Evolutionary conservation across 257 asterid species (phyloP).

Genomic region (Penstemon eatonii): DNA sequence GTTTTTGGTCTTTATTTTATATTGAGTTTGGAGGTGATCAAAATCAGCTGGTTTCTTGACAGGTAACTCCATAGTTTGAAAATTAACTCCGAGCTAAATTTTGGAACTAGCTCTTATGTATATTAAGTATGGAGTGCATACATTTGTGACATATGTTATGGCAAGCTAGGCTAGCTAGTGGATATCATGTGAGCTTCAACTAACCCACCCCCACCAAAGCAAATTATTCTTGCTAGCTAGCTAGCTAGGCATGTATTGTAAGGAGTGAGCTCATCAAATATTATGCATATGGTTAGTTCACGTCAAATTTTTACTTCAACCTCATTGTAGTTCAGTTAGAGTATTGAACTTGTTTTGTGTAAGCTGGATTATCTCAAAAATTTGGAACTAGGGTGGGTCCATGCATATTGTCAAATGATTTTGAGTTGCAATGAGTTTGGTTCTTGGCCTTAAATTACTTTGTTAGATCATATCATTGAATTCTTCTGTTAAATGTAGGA

Average conservation of each 20-base stretch:
- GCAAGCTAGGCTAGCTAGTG: neutral
- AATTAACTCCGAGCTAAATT: constrained; percentile 38
- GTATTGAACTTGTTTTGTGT: too few species aligned
- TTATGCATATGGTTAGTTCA: neutral
- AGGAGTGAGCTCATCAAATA: constrained; percentile 4
- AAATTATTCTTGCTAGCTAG: neutral
- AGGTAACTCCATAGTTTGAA: constrained; percentile 53
- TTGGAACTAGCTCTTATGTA: constrained; percentile 24
- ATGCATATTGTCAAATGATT: too few species aligned
- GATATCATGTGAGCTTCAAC: constrained; percentile 2
- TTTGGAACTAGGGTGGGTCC: too few species aligned
- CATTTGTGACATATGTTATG: neutral
- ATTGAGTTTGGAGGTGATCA: constrained; percentile 33
- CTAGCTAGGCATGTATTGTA: neutral
- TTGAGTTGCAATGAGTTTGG: too few species aligned
- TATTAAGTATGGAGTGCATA: too few species aligned
- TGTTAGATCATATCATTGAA: too few species aligned
- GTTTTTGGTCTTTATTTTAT: constrained; percentile 41
- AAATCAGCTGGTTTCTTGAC: constrained; percentile 27
- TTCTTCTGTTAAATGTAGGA: too few species aligned
- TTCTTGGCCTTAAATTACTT: too few species aligned
- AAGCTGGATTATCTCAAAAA: too few species aligned
- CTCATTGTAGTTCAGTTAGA: too few species aligned
- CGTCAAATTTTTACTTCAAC: too few species aligned
- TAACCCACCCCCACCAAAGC: neutral